Evolutionary conservation across 1,284 basidiomycete genomes (phyloP), one percentile per base, ranked within the genome.

Genomic region (Mycena citricolor): DNA sequence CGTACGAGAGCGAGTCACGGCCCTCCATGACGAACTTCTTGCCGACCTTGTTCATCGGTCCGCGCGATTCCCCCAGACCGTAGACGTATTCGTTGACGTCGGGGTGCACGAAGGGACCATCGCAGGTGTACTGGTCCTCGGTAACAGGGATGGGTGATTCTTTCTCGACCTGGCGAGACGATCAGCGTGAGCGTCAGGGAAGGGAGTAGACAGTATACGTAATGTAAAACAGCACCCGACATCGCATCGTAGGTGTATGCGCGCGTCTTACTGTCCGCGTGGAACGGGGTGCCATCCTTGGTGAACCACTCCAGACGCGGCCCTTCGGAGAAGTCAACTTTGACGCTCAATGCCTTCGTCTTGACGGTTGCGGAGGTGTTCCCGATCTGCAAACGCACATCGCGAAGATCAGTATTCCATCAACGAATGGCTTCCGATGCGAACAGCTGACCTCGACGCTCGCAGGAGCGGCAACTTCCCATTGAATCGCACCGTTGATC

Each of bases 21-120:
- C 50, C 50, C 21, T 52, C 42, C 46, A 52, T 42, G 20, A 17
- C 43, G 36, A 52, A 52, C 23, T 45, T 48, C 35, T 52, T 52
- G 24, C 46, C 46, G 20, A 32, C 43, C 32, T 52, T 52, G 42
- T 48, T 42, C 13, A 52, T 32, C 21, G 39, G 44, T 2, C 50
- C 50, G 17, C 51, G 51, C 17, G 51, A 52, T 33, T 52, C 51
- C 26, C 50, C 50, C 20, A 52, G 50, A 5, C 50, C 50, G 26
- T 52, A 52, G 20, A 52, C 39, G 19, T 42, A 52, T 36, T 52
- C 50, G 46, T 52, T 52, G 28, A 45, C 42, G 12, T 52, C 13
- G 1, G 13, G 21, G 30, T 52, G 50, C 17, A 52, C 22, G 17
- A 48, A 52, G 3, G 42, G 33, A 13, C 28, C 42, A 4, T 35